phyloP scores from a whole-genome alignment of 805 yeast genomes.

The Kodamaea fukazawae region DNA sequence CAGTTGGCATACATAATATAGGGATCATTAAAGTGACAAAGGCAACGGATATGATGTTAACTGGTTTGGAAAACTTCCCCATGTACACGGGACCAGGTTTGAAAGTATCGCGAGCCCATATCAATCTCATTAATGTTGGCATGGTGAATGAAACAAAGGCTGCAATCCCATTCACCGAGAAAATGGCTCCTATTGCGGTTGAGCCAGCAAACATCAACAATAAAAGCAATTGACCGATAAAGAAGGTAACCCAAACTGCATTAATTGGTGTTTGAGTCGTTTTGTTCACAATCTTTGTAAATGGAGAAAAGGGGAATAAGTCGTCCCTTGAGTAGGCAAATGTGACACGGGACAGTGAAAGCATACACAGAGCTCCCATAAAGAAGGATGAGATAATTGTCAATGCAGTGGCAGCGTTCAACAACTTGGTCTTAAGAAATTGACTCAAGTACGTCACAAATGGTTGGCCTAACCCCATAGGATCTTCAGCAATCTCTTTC shows the following conservation, averaged over 20 bases:
- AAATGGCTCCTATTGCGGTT: slow-evolving; percentile 67
- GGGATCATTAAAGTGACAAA: slow-evolving; percentile 58
- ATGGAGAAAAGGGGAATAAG: slow-evolving; percentile 55
- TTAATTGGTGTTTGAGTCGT: slow-evolving; percentile 59
- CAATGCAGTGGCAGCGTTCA: slow-evolving; percentile 40
- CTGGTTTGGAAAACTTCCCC: slow-evolving; percentile 49
- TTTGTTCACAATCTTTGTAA: slow-evolving; percentile 49
- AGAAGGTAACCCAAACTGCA: slow-evolving; percentile 59
- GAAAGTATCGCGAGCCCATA: slow-evolving; percentile 51
- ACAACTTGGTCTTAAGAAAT: slow-evolving; percentile 41
- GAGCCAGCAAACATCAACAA: slow-evolving; percentile 63
- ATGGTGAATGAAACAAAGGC: slow-evolving; percentile 63
- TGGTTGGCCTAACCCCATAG: slow-evolving; percentile 56
- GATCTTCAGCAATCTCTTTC: slow-evolving; percentile 44
- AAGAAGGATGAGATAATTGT: slow-evolving; percentile 42
- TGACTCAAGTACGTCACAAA: slow-evolving; percentile 55
- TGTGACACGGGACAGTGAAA: slow-evolving; percentile 67
- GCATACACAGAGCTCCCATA: slow-evolving; percentile 56
- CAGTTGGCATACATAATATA: slow-evolving; percentile 54
- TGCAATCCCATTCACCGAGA: slow-evolving; percentile 70
- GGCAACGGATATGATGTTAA: slow-evolving; percentile 46
- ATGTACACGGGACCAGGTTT: slow-evolving; percentile 66
- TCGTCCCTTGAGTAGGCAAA: slow-evolving; percentile 69
- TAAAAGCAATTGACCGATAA: slow-evolving; percentile 53
- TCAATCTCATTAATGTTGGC: slow-evolving; percentile 60